These are phyloP conservation scores for Globisporangium okanoganense DNA, from an alignment of 352 stramenopile species.

Conservation along the genomic window DNA sequence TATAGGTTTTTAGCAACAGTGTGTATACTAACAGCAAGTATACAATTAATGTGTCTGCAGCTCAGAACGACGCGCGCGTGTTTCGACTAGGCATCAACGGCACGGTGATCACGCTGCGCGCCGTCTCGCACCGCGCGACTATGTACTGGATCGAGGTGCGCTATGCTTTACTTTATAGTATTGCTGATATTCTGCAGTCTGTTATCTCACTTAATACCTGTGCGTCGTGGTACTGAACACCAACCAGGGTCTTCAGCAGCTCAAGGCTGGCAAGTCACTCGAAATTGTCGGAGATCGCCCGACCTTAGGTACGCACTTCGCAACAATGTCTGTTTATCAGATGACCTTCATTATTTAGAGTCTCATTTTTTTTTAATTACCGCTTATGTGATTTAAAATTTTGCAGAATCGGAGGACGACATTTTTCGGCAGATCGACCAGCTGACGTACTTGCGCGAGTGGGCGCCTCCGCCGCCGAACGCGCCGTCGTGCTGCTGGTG, in stretches of 20 bases:
- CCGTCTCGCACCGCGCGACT: constrained; percentile 59
- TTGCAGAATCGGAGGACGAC: constrained; percentile 67
- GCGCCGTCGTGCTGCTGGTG: constrained; percentile 33
- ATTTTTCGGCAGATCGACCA: constrained; percentile 75
- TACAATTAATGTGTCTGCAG: constrained; percentile 2
- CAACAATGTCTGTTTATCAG: background rate
- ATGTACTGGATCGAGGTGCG: constrained; percentile 68
- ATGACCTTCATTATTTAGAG: background rate
- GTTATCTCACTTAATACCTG: too few relatives aligned
- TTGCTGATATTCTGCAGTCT: too few relatives aligned
- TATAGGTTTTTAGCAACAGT: background rate
- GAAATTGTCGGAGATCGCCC: constrained; percentile 38
- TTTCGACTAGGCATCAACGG: constrained; percentile 63
- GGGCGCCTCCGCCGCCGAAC: constrained; percentile 29
- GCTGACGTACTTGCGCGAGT: constrained; percentile 51
- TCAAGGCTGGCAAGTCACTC: constrained; percentile 42
- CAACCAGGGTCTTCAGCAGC: constrained; percentile 51
- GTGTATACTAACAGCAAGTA: background rate
- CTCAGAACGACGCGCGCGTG: constrained; percentile 31
- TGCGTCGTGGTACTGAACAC: too few relatives aligned
- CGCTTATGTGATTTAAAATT: too few relatives aligned
- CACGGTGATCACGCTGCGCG: constrained; percentile 61
- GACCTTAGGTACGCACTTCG: constrained; percentile 31
- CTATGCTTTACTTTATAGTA: too few relatives aligned
- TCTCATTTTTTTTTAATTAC: too few relatives aligned